Evolutionary conservation across 2,329 filamentous ascomycete genomes (phyloP).

Genomic region (Xylariaceae sp.): DNA sequence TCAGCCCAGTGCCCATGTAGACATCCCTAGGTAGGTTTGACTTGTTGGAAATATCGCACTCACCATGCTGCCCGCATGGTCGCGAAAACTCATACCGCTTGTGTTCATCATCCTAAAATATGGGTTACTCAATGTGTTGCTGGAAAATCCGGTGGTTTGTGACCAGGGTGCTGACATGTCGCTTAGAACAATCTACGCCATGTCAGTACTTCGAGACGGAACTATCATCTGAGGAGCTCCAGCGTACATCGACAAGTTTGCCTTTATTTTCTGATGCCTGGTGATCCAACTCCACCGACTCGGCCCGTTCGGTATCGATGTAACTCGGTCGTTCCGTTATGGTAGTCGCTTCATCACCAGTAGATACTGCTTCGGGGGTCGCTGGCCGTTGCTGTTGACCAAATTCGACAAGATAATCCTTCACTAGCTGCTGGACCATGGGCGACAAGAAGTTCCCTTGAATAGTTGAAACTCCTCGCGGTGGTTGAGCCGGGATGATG

Average conservation of each 20-base stretch:
- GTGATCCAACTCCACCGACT: constrained; percentile 28
- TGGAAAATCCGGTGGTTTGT: constrained; percentile 71
- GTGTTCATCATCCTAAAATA: constrained; percentile 99
- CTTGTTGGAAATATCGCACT: constrained; percentile 23
- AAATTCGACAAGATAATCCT: constrained; percentile 63
- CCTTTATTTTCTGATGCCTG: constrained; percentile 36
- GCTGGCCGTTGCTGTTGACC: constrained; percentile 13
- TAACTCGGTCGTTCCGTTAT: constrained; percentile 51
- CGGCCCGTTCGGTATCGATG: constrained; percentile 59
- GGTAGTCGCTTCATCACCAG: constrained; percentile 17
- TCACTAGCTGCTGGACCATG: constrained; percentile 69
- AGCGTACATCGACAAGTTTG: constrained; percentile 66
- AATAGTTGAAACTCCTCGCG: constrained; percentile 85
- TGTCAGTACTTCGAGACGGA: constrained; percentile 9
- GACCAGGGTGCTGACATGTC: constrained; percentile 99
- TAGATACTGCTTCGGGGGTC: constrained; percentile 7
- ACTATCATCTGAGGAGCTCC: background rate
- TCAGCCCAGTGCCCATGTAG: no score
- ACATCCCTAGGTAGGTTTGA: background rate
- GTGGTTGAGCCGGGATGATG: constrained; percentile 86
- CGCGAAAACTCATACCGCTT: constrained; percentile 78
- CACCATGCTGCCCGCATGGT: constrained; percentile 95
- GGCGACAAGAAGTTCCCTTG: constrained; percentile 88
- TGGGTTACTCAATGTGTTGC: constrained; percentile 90
- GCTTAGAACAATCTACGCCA: constrained; percentile 72